phyloP scores from a whole-genome alignment of 306 rosid genomes.

The Cicer pinnatifidum region DNA sequence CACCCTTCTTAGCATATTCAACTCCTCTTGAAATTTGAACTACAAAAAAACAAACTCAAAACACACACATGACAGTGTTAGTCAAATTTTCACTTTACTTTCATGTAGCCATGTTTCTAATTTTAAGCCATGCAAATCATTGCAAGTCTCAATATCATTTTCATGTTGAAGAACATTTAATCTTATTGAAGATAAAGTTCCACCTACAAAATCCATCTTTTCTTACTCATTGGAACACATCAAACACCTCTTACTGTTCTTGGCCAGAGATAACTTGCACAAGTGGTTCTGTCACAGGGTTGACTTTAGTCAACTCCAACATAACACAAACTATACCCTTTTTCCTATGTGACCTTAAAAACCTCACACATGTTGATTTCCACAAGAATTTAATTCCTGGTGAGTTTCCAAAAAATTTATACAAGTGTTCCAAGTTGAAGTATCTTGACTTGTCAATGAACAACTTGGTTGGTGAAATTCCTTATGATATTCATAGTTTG shows the following conservation, averaged over 20 bases:
- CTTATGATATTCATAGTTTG: slow-evolving; percentile 53
- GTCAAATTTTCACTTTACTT: neutral
- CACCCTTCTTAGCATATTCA: neutral
- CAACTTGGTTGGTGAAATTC: slow-evolving; percentile 55
- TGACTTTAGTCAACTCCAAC: slow-evolving; percentile 15
- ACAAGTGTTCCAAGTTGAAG: slow-evolving; percentile 59
- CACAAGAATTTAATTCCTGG: slow-evolving; percentile 42
- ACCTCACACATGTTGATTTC: slow-evolving; percentile 56
- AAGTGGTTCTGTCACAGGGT: slow-evolving; percentile 50
- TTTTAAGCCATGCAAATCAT: slow-evolving; percentile 34
- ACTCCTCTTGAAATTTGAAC: neutral
- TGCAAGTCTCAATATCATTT: slow-evolving; percentile 47
- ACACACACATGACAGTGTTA: slow-evolving; percentile 40
- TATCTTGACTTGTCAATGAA: slow-evolving; percentile 55
- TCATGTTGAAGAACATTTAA: slow-evolving; percentile 48
- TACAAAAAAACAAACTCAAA: neutral
- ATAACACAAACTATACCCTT: slow-evolving; percentile 53
- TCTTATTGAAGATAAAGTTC: slow-evolving; percentile 55
- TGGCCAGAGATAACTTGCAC: slow-evolving; percentile 70
- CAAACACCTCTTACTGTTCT: slow-evolving; percentile 57
- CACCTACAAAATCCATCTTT: slow-evolving; percentile 52
- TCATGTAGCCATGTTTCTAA: slow-evolving; percentile 41
- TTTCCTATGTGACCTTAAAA: slow-evolving; percentile 65
- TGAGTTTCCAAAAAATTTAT: slow-evolving; percentile 58
- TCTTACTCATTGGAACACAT: slow-evolving; percentile 57